These are phyloP conservation scores for Yamagishiella unicocca DNA, from an alignment of 139 green algal genomes.

Conservation along the genomic window DNA sequence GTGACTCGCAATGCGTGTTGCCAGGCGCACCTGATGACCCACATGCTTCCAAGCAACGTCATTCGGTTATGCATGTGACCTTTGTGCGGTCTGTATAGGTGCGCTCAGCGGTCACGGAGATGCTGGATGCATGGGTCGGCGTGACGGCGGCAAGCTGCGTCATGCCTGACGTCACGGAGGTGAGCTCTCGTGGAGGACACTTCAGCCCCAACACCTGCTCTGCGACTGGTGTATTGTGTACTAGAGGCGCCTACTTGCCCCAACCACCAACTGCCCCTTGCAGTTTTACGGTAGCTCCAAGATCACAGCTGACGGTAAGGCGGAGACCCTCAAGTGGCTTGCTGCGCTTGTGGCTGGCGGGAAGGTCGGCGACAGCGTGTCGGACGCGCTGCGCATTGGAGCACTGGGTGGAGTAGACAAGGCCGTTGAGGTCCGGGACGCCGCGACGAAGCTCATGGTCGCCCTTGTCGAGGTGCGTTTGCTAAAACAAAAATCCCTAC, in stretches of 20 bases:
- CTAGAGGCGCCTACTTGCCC: too few relatives aligned
- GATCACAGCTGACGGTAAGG: constrained; percentile 79
- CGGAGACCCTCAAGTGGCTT: constrained; percentile 69
- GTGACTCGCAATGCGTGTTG: neutral
- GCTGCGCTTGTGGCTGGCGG: constrained; percentile 10
- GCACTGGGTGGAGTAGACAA: constrained; percentile 79
- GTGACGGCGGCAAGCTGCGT: constrained; percentile 62
- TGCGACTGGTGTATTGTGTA: too few relatives aligned
- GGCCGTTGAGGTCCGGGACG: constrained; percentile 79
- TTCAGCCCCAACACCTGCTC: too few relatives aligned
- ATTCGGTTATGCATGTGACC: too few relatives aligned
- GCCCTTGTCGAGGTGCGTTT: constrained; percentile 66
- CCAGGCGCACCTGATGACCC: too few relatives aligned
- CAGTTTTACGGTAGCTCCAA: constrained; percentile 74
- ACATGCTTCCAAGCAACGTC: too few relatives aligned
- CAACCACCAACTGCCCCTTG: too few relatives aligned
- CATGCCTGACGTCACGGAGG: constrained; percentile 70
- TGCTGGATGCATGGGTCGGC: constrained; percentile 87
- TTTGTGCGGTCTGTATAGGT: neutral
- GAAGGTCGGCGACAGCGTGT: constrained; percentile 35
- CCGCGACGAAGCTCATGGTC: constrained; percentile 64
- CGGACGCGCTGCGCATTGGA: constrained; percentile 53
- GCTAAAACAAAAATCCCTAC: too few relatives aligned
- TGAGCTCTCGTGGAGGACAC: neutral
- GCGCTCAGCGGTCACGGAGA: constrained; percentile 74